phyloP scores from a whole-genome alignment of 352 stramenopile genomes.

The Phytopythium litorale region DNA sequence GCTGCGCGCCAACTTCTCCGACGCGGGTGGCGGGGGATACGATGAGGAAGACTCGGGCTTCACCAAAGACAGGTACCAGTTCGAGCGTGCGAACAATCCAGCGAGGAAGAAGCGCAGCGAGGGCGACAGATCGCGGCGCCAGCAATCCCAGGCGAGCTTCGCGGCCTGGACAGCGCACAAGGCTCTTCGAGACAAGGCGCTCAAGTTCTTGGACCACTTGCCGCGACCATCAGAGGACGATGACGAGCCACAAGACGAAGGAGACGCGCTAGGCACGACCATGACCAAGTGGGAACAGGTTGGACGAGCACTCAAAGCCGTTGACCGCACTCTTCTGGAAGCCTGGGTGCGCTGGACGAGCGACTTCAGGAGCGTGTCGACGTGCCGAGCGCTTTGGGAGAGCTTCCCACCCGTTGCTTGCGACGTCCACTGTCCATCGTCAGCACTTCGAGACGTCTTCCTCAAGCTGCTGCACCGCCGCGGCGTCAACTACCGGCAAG shows the following conservation, averaged over 20 bases:
- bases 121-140: constrained; percentile 30
- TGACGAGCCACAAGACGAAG: constrained; percentile 16
- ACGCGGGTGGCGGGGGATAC: constrained; percentile 9
- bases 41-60: constrained; percentile 49
- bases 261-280: constrained; percentile 13
- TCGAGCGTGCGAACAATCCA: constrained; percentile 66
- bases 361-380: constrained; percentile 39
- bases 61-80: constrained; percentile 67
- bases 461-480: constrained; percentile 89
- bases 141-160: constrained; percentile 74
- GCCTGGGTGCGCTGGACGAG: constrained; percentile 85
- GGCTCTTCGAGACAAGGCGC: constrained; percentile 66
- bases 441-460: constrained; percentile 84
- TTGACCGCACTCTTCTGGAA: constrained; percentile 80
- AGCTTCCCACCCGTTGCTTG: constrained; percentile 80
- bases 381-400: constrained; percentile 83
- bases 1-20: constrained; percentile 67
- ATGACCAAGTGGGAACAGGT: constrained; percentile 74
- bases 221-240: constrained; percentile 34
- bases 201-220: constrained; percentile 71
- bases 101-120: constrained; percentile 49
- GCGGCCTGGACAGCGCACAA: constrained; percentile 77
- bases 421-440: constrained; percentile 87
- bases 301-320: constrained; percentile 83
- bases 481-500: constrained; percentile 80